Conservation (phyloP, 2,329 filamentous ascomycete species). For the Phoma sp. region DNA sequence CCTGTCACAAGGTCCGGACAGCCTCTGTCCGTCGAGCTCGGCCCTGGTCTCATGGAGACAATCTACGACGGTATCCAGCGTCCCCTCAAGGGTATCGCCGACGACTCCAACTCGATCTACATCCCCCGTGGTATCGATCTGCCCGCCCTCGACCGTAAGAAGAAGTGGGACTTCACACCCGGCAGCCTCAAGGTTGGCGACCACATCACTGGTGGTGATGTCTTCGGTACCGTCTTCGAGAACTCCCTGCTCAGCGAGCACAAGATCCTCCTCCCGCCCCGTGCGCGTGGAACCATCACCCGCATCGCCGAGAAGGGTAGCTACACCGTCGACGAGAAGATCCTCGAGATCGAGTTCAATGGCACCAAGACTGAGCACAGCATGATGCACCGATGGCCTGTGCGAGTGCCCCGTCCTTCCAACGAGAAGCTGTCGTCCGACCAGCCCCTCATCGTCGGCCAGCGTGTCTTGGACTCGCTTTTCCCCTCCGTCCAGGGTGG, state of each 20-base stretch:
- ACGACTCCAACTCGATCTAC: constrained; percentile 85
- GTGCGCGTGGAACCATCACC: constrained; percentile 90
- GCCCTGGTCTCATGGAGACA: constrained; percentile 95
- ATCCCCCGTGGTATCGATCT: constrained; percentile 93
- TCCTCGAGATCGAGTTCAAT: constrained; percentile 96
- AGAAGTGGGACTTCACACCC: constrained; percentile 96
- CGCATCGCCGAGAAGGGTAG: constrained; percentile 86
- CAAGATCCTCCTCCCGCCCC: constrained; percentile 89
- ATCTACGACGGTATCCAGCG: constrained; percentile 99
- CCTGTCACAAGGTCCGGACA: constrained; percentile 90
- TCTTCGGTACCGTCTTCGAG: constrained; percentile 93
- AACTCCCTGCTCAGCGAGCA: constrained; percentile 95
- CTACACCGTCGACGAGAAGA: constrained; percentile 93
- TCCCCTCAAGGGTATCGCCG: constrained; percentile 83
- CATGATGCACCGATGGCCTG: constrained; percentile 99
- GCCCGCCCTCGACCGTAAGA: constrained; percentile 85
- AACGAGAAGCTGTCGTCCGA: constrained; percentile 91
- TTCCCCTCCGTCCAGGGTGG: constrained; percentile 97
- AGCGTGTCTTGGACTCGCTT: constrained; percentile 93
- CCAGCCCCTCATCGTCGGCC: constrained; percentile 92
- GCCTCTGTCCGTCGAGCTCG: constrained; percentile 95
- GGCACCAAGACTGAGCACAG: constrained; percentile 91
- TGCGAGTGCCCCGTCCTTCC: constrained; percentile 90
- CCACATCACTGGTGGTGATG: constrained; percentile 93
- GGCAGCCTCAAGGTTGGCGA: constrained; percentile 87